Evolutionary conservation across 2,329 filamentous ascomycete species (phyloP).

Genomic region (Colletotrichum costaricense): DNA sequence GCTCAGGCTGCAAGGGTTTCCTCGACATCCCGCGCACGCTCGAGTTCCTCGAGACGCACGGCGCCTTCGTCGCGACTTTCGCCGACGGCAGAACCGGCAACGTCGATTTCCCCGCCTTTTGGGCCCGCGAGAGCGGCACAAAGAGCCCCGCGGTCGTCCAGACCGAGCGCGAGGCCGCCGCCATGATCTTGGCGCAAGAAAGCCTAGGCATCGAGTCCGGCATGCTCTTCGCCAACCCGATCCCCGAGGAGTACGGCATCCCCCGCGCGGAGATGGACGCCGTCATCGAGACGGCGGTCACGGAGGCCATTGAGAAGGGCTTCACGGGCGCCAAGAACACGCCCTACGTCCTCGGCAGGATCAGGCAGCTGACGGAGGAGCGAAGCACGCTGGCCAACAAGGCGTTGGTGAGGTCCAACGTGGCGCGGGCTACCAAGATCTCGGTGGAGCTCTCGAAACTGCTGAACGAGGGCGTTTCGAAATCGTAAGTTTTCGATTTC

Average conservation of each 20-base stretch:
- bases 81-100: constrained; percentile 79
- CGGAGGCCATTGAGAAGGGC: constrained; percentile 72
- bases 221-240: constrained; percentile 89
- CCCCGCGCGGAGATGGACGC: constrained; percentile 76
- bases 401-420: constrained; percentile 66
- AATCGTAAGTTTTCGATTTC: constrained; percentile 23
- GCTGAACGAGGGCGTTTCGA: constrained; percentile 26
- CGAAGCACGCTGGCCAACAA: constrained; percentile 81
- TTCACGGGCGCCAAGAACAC: constrained; percentile 83
- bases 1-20: constrained; percentile 95
- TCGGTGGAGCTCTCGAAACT: constrained; percentile 61
- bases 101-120: constrained; percentile 93
- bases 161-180: constrained; percentile 84
- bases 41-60: constrained; percentile 79
- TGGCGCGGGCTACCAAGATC: constrained; percentile 65
- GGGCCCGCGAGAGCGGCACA: constrained; percentile 86
- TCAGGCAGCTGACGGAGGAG: constrained; percentile 81
- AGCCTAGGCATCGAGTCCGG: constrained; percentile 80
- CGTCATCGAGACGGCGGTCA: constrained; percentile 75
- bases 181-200: constrained; percentile 86
- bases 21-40: constrained; percentile 91
- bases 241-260: constrained; percentile 77
- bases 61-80: constrained; percentile 89
- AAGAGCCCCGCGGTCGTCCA: constrained; percentile 81
- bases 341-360: constrained; percentile 82